These are phyloP conservation scores for Chlorella variabilis DNA, from an alignment of 163 green algal species.

Conservation along the genomic window DNA sequence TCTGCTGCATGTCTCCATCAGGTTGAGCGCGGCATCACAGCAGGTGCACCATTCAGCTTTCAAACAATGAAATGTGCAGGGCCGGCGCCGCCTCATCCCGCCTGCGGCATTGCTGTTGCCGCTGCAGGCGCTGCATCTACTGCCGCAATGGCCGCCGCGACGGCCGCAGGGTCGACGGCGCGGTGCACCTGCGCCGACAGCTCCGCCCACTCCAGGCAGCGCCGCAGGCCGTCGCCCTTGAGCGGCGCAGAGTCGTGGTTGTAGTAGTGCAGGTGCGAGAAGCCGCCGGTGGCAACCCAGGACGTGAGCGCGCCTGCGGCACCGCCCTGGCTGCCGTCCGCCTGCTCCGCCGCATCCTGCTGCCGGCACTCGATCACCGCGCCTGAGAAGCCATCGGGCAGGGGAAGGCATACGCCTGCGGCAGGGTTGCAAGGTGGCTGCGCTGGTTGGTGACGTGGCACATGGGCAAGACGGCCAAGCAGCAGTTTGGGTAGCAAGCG, in stretches of 20 bases:
- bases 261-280: slow-evolving; percentile 30
- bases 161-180: not conserved
- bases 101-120: not conserved
- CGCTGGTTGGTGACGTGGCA: not conserved
- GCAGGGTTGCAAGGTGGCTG: too few species aligned
- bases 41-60: too few species aligned
- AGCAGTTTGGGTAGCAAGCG: not conserved
- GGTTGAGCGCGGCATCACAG: too few species aligned
- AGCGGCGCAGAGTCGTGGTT: slow-evolving; percentile 40
- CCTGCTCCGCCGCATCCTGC: not conserved
- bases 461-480: not conserved
- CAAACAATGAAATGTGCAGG: too few species aligned
- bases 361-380: slow-evolving; percentile 25
- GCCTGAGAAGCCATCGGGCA: slow-evolving; percentile 35
- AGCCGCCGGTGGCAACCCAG: slow-evolving; percentile 10
- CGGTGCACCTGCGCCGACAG: slow-evolving; percentile 17
- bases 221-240: slow-evolving; percentile 29
- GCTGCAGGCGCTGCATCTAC: not conserved
- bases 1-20: too few species aligned
- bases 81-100: too few species aligned
- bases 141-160: not conserved
- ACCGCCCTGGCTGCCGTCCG: not conserved
- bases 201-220: slow-evolving; percentile 40
- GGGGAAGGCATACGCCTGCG: slow-evolving; percentile 21
- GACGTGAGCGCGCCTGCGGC: not conserved